Conservation (phyloP, 345 rosid species). For the Eucalyptus caleyi region DNA sequence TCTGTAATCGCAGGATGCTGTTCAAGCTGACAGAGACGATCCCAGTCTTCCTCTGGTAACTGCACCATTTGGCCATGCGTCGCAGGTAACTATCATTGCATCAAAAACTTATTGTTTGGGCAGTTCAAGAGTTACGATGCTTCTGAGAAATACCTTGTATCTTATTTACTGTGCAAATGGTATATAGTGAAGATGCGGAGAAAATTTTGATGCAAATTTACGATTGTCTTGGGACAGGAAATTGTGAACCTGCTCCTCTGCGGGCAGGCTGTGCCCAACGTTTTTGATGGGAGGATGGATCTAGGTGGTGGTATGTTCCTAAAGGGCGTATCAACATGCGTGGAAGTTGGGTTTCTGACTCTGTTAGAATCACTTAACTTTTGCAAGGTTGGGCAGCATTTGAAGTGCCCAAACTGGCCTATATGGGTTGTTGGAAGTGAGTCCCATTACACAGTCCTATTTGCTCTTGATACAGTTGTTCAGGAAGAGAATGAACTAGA, state of each 20-base stretch:
- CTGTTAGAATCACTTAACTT: conserved; percentile 87
- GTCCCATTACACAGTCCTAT: conserved; percentile 93
- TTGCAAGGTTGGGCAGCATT: conserved; percentile 92
- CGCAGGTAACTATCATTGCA: conserved; percentile 49
- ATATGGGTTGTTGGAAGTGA: conserved; percentile 99
- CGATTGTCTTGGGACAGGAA: conserved; percentile 50
- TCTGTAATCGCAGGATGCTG: conserved; percentile 33
- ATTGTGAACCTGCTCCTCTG: conserved; percentile 87
- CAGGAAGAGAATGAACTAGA: conserved; percentile 96
- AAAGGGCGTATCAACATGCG: conserved; percentile 67
- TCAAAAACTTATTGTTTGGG: background rate
- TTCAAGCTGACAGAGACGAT: conserved; percentile 96
- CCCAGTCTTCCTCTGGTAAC: conserved; percentile 86
- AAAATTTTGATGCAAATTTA: background rate
- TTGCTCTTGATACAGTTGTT: conserved; percentile 77
- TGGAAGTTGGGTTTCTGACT: conserved; percentile 97
- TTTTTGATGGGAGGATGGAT: conserved; percentile 96
- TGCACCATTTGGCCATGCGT: conserved; percentile 99
- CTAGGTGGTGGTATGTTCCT: conserved; percentile 93
- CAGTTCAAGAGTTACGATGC: background rate
- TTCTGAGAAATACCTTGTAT: background rate
- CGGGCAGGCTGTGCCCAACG: conserved; percentile 96
- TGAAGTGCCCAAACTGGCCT: conserved; percentile 93
- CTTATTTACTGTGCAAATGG: background rate
- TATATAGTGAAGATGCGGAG: background rate